A percentile compares a stretch with the other conserved stretches of the same genome.
phyloP scores from a whole-genome alignment of 108 stramenopile genomes.

The Nannochloropsis salina region DNA sequence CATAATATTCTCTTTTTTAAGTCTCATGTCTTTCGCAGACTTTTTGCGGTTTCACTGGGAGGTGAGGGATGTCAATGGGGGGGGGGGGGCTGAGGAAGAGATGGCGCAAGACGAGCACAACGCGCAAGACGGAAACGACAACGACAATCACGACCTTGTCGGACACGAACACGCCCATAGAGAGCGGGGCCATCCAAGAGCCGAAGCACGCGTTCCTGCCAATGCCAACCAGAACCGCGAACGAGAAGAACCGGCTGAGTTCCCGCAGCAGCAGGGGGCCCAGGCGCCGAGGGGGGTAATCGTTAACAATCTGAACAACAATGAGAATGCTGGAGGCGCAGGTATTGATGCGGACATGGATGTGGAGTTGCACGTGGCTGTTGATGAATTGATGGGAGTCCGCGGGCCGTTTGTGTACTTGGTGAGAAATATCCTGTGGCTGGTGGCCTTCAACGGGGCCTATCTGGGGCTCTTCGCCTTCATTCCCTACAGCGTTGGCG shows the following conservation, averaged over 20 bases:
- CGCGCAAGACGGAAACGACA: not conserved
- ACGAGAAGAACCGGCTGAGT: not conserved
- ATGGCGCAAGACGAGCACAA: not conserved
- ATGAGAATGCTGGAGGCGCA: slow-evolving; percentile 28
- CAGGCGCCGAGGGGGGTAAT: not conserved
- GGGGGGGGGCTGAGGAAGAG: not conserved
- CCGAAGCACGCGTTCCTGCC: not conserved
- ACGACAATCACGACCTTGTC: not conserved
- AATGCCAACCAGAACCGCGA: not conserved
- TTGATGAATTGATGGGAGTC: slow-evolving; percentile 85
- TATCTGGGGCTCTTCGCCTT: slow-evolving; percentile 83
- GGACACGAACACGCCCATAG: not conserved
- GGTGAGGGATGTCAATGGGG: slow-evolving; percentile 22
- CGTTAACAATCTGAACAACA: not conserved
- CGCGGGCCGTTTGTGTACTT: slow-evolving; percentile 74
- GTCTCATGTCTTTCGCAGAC: slow-evolving; percentile 86
- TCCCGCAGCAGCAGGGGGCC: not conserved
- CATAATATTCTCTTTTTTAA: slow-evolving; percentile 75
- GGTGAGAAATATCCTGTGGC: slow-evolving; percentile 63
- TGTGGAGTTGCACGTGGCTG: slow-evolving; percentile 75
- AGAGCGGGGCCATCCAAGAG: not conserved
- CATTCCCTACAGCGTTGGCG: slow-evolving; percentile 67
- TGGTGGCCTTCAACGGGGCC: slow-evolving; percentile 80
- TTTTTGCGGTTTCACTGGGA: slow-evolving; percentile 55
- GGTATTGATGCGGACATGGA: slow-evolving; percentile 50